Percentiles rank a stretch among this genome's conserved stretches.
Evolutionary conservation across 192 early-diverging fungal species (phyloP).

Genomic region (Coemansia sp.): DNA sequence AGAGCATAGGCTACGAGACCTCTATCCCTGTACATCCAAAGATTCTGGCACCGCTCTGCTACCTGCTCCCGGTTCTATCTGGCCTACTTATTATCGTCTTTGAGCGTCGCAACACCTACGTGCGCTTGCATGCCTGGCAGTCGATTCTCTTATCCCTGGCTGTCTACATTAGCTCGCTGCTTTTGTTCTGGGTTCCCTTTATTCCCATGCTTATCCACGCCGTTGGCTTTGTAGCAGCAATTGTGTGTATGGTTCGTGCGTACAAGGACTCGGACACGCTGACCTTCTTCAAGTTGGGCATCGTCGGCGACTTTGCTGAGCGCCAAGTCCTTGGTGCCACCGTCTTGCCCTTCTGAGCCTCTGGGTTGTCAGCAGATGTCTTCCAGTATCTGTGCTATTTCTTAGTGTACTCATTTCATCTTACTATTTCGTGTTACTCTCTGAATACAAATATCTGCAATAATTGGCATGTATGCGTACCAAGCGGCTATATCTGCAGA

Average conservation of each 20-base stretch:
- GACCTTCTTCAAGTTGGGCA: conserved; percentile 52
- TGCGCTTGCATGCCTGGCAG: conserved; percentile 52
- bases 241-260: conserved; percentile 37
- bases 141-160: conserved; percentile 31
- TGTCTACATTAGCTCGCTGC: conserved; percentile 24
- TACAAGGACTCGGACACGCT: conserved; percentile 49
- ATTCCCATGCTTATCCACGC: conserved; percentile 31
- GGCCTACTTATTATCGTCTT: conserved; percentile 41
- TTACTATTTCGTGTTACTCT: background rate
- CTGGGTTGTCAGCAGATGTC: background rate
- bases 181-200: conserved; percentile 47
- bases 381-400: background rate
- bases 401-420: background rate
- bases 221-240: conserved; percentile 21
- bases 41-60: conserved; percentile 51
- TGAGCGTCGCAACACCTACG: conserved; percentile 49
- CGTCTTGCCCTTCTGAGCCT: conserved; percentile 37
- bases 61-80: conserved; percentile 26
- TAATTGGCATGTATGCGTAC: background rate
- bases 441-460: background rate
- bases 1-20: conserved; percentile 50
- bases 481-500: conserved; percentile 1
- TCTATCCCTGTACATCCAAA: conserved; percentile 48
- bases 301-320: conserved; percentile 50
- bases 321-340: conserved; percentile 50